Percentiles rank a stretch among this genome's conserved stretches.
Evolutionary conservation across 441 rosid genomes (phyloP).

Genomic region (Arabidopsis hybrid): DNA sequence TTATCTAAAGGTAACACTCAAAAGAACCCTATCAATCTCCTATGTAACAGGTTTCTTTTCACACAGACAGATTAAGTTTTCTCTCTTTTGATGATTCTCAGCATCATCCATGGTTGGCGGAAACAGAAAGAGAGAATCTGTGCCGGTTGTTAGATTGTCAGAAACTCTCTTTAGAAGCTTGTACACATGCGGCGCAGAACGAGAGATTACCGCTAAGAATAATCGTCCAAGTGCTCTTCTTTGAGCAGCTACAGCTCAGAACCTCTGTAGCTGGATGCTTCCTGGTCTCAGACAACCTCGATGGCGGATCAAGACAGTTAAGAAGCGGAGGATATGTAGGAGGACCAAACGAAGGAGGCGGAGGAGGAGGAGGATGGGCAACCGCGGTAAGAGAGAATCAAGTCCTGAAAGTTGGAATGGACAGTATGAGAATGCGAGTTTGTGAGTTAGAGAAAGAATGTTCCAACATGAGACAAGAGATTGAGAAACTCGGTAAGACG

Average conservation of each 20-base stretch:
- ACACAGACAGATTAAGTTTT: constrained; percentile 6
- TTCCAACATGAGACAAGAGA: constrained; percentile 91
- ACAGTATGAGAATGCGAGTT: constrained; percentile 90
- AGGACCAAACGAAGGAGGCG: constrained; percentile 64
- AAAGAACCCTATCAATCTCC: constrained; percentile 4
- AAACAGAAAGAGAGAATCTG: constrained; percentile 88
- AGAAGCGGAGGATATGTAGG: constrained; percentile 71
- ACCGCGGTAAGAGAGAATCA: constrained; percentile 94
- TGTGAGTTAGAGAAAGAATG: constrained; percentile 95
- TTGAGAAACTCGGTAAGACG: constrained; percentile 79
- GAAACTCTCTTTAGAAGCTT: constrained; percentile 96
- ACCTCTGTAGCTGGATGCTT: constrained; percentile 96
- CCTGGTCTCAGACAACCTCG: constrained; percentile 92
- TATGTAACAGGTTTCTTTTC: not conserved
- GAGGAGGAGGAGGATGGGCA: constrained; percentile 79
- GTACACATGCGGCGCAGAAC: constrained; percentile 98
- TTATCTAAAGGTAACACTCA: constrained; percentile 77
- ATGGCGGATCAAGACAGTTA: constrained; percentile 77
- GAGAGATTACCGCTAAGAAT: constrained; percentile 91
- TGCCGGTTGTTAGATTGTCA: constrained; percentile 95
- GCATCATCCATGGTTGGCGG: constrained; percentile 96
- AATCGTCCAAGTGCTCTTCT: constrained; percentile 93
- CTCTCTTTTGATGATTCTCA: constrained; percentile 49
- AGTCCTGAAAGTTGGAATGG: constrained; percentile 96
- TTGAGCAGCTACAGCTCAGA: constrained; percentile 98